Conservation (phyloP, 495 filamentous ascomycete genomes). For the Podospora conica region DNA sequence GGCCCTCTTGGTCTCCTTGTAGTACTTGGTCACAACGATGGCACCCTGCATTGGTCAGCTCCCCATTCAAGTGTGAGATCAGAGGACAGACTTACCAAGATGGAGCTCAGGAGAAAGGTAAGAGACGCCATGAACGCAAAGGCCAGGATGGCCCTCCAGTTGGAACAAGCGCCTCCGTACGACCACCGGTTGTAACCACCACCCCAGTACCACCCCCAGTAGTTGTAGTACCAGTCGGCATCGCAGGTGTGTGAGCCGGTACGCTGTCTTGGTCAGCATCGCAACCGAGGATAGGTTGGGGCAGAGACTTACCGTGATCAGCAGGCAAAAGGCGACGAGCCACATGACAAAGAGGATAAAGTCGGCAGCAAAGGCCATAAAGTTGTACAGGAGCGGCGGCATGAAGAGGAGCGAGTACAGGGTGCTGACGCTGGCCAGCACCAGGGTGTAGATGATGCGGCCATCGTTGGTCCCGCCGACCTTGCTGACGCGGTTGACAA, state of each 20-base stretch:
- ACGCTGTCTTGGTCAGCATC: conserved; percentile 10
- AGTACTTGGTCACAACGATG: conserved; percentile 9
- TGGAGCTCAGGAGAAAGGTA: conserved; percentile 15
- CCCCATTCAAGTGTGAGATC: not conserved
- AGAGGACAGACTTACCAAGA: conserved; percentile 13
- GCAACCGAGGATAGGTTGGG: not conserved
- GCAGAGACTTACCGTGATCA: conserved; percentile 14
- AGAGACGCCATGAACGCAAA: conserved; percentile 24
- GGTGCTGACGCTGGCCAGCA: conserved; percentile 16
- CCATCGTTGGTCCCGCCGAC: conserved; percentile 9
- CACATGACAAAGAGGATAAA: conserved; percentile 23
- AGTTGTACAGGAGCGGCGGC: conserved; percentile 19
- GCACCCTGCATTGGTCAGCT: not conserved
- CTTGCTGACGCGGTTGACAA: conserved; percentile 8
- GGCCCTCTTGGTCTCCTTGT: not conserved
- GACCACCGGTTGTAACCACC: conserved; percentile 8
- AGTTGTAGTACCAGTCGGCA: conserved; percentile 19
- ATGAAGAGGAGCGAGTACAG: conserved; percentile 21
- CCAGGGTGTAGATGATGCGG: conserved; percentile 20
- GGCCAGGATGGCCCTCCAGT: conserved; percentile 17
- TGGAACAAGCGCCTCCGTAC: conserved; percentile 8
- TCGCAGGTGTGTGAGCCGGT: conserved; percentile 14
- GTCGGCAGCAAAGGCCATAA: conserved; percentile 18
- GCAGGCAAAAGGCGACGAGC: conserved; percentile 22
- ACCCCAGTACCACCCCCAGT: conserved; percentile 26